Base-by-base conservation (phyloP, 176 grass and related monocot species). In the Saccharum spontaneum region DNA sequence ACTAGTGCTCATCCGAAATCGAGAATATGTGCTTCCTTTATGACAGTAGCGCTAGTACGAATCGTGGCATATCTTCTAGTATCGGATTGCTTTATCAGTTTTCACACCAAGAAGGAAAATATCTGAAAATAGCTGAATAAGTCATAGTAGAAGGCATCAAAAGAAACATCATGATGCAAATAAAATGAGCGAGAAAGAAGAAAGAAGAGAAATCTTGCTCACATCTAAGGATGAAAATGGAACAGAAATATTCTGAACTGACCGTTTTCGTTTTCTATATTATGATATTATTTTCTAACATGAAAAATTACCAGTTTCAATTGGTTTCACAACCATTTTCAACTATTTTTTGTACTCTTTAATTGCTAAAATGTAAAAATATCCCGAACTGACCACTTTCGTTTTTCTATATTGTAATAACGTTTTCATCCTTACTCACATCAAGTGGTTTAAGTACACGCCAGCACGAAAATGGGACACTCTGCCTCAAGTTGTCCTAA, bases 121-220 rank as follows among this genome's bases (percentile, higher is more conserved):
- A 55, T 6, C 52, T 55, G 30, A 57, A 57, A 67, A 18, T 36
- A 68, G 31, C 7, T 9, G 15, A 38, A 69, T 14, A 69, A 69
- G 66, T 17, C 33, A 69, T 7, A 67, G 12, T 67, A 67, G 14
- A 36, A 67, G 65, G 2, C 31, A 67, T 67, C 15, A 37, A 67
- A 36, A 38, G 34, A 37, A 70, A 70, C 22, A 70, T 70, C 67
- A 70, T 22, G 66, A 70, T 70, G 36, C 67, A 40, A 70, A 70
- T 18, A 40, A 69, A 22, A 38, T 22, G 36, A 22, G 17, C 67
- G 40, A 69, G 36, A 69, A 69, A 39, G 34, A 69, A 39, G 67
- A 22, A 38, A 39, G 17, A 69, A 8, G 33, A 10, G 1, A 17
- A 39, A 22, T 40, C 17, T 39, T 22, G 36, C 7, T 69, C 67